Evolutionary conservation across 345 rosid species (phyloP).

Genomic region (Citrus cavaleriei): DNA sequence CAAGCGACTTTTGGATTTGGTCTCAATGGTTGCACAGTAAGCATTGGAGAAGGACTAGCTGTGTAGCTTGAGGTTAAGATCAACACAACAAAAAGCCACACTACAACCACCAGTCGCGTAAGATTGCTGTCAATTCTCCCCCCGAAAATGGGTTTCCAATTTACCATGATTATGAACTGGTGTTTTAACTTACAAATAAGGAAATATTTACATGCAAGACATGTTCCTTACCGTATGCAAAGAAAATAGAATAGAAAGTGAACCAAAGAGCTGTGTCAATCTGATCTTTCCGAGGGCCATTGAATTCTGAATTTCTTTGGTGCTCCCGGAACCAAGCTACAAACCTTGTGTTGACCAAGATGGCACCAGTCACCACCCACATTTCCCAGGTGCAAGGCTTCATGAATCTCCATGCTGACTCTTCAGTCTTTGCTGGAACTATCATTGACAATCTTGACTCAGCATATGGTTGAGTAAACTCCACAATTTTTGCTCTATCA

Average conservation of each 20-base stretch:
- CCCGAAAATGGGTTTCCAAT: conserved; percentile 11
- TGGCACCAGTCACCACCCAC: conserved; percentile 42
- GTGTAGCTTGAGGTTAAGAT: conserved; percentile 60
- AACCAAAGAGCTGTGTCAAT: conserved; percentile 40
- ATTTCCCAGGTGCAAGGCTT: conserved; percentile 43
- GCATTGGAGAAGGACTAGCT: conserved; percentile 51
- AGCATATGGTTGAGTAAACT: conserved; percentile 51
- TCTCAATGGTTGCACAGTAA: conserved; percentile 38
- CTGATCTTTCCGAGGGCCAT: conserved; percentile 34
- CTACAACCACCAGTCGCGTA: conserved; percentile 41
- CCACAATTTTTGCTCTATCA: conserved; percentile 26
- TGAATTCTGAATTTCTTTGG: conserved; percentile 30
- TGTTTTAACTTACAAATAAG: no score
- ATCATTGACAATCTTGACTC: conserved; percentile 54
- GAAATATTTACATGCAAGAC: no score
- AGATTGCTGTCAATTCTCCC: conserved; percentile 34
- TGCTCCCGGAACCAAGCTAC: conserved; percentile 46
- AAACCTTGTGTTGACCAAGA: conserved; percentile 40
- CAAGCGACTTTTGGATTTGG: conserved; percentile 44
- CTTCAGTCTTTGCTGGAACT: conserved; percentile 24
- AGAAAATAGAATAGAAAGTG: conserved; percentile 47
- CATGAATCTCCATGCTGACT: conserved; percentile 39
- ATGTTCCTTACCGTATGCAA: conserved; percentile 44
- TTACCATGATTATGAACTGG: no score
- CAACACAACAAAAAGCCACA: conserved; percentile 54